Base-by-base conservation (phyloP, 306 rosid genomes). In the Calophaca sinica region DNA sequence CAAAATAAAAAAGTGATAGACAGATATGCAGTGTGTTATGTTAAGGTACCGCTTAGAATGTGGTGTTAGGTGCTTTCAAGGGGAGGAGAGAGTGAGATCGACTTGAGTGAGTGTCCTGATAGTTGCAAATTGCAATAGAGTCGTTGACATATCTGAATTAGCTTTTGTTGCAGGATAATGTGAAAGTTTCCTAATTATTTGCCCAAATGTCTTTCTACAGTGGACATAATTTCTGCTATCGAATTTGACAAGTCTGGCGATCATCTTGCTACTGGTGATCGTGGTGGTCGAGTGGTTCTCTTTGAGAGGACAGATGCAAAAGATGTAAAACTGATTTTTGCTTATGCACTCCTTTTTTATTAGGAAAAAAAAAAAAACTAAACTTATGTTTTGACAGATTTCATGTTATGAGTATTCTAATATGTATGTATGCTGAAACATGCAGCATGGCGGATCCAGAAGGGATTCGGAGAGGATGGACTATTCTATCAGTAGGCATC, bases 221-320 rank as follows among this genome's bases (percentile, higher is more conserved):
- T 96, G 79, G 99, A 96, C 84, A 92, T 96, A 74, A 96, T 96
- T 81, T 96, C 99, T 68, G 99, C 99, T 41, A 96, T 96, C 60
- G 99, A 96, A 85, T 96, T 96, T 66, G 97, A 96, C 90, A 90
- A 84, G 87, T 87, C 83, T 67, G 99, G 99, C n/a, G 91, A 96
- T 84, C 94, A 92, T 85, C 99, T 96, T 75, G 99, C 99, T 78
- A 96, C 99, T 49, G 99, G 99, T 46, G 99, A 96, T 84, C 96
- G 97, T 66, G 99, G 99, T 77, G 99, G 99, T 76, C 92, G 99
- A 66, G 99, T 96, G 66, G 99, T 96, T 84, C 98, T 96, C 49
- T 96, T 96, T 87, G 99, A 96, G 89, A 92, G 99, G 85, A 92
- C 96, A 29, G 98, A 96, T 87, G 67, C 88, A 70, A 92, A 92